A percentile compares a stretch with the other conserved stretches of the same genome.
Evolutionary conservation across 371 early-diverging fungal genomes (phyloP).

Genomic region (Phascolomyces articulosus): DNA sequence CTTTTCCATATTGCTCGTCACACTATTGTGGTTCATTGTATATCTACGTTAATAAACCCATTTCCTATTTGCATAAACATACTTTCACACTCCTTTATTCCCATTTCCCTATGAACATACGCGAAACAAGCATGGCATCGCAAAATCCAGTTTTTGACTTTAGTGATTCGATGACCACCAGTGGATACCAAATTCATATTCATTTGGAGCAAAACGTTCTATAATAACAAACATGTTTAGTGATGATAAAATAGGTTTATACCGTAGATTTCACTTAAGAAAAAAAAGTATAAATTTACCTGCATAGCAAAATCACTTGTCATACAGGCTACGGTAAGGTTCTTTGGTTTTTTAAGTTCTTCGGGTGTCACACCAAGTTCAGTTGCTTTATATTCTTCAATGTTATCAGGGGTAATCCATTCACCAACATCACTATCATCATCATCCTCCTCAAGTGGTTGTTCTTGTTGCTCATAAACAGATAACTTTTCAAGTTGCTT

Average conservation of each 20-base stretch:
- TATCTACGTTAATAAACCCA: too few species aligned
- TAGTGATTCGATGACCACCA: slow-evolving; percentile 82
- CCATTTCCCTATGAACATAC: slow-evolving; percentile 47
- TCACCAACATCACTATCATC: slow-evolving; percentile 5
- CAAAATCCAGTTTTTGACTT: slow-evolving; percentile 87
- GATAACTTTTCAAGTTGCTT: slow-evolving; percentile 16
- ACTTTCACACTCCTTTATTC: neutral
- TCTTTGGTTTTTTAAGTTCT: slow-evolving; percentile 43
- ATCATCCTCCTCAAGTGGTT: neutral
- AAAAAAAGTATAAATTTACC: slow-evolving; percentile 31
- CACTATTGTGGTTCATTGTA: slow-evolving; percentile 47
- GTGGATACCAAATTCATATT: slow-evolving; percentile 81
- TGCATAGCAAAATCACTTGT: slow-evolving; percentile 97
- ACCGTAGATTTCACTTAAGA: neutral
- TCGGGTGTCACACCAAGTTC: slow-evolving; percentile 52
- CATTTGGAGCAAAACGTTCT: slow-evolving; percentile 94
- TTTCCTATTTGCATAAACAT: too few species aligned
- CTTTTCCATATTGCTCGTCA: slow-evolving; percentile 85
- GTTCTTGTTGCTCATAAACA: slow-evolving; percentile 5
- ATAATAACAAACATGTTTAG: neutral
- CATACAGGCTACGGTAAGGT: slow-evolving; percentile 84
- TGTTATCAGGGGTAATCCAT: slow-evolving; percentile 95
- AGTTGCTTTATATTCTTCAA: slow-evolving; percentile 67
- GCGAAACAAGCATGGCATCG: slow-evolving; percentile 95
- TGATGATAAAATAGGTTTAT: too few species aligned